These are phyloP conservation scores for Lactarius evosmus DNA, from an alignment of 768 basidiomycete genomes.

Conservation along the genomic window DNA sequence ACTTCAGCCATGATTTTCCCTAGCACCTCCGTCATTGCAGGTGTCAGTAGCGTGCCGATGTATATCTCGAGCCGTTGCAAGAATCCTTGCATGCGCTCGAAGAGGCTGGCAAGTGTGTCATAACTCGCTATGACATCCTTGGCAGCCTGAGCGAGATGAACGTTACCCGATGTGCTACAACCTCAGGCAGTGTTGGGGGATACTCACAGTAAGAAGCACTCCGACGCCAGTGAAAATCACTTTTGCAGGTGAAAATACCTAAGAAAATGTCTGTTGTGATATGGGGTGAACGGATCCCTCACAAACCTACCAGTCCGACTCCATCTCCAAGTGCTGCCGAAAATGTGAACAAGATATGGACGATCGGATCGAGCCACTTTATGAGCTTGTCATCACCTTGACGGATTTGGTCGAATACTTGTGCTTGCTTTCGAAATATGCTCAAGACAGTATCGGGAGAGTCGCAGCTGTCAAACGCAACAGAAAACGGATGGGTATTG, in stretches of 20 bases:
- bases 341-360: background rate
- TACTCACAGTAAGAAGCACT: background rate
- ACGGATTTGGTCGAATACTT: background rate
- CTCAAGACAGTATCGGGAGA: background rate
- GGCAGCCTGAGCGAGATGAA: background rate
- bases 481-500: background rate
- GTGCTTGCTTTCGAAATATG: background rate
- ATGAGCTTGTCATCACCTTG: background rate
- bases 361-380: background rate
- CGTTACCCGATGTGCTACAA: background rate
- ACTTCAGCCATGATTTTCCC: conserved; percentile 2
- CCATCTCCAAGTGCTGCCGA: background rate
- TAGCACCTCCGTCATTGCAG: background rate
- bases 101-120: background rate
- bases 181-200: background rate
- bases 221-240: background rate
- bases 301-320: background rate
- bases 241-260: background rate
- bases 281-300: background rate
- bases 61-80: background rate
- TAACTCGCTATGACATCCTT: conserved; percentile 6
- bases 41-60: background rate
- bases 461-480: background rate
- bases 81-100: conserved; percentile 4
- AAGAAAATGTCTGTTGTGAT: background rate